Percentiles rank a stretch among this genome's conserved stretches.
Evolutionary conservation across 2,329 filamentous ascomycete genomes (phyloP).

Genomic region (Phaeosphaeria sp.): DNA sequence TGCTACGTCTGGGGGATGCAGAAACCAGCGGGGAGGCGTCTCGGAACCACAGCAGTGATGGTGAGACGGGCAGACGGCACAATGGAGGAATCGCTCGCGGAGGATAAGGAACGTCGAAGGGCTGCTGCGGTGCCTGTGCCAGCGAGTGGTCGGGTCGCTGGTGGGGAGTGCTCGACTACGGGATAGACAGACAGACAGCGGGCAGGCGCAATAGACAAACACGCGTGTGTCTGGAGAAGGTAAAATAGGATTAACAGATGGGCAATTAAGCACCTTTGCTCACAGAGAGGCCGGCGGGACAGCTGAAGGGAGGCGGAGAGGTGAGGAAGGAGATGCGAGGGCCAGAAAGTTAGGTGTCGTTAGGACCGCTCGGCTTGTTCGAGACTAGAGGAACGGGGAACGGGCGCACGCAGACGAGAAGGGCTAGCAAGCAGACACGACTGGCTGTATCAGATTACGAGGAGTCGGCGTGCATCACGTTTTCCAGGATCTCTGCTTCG

Average conservation of each 20-base stretch:
- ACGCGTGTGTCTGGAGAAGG: slow-evolving; percentile 44
- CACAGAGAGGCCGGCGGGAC: slow-evolving; percentile 29
- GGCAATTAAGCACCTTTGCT: slow-evolving; percentile 37
- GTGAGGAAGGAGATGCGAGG: slow-evolving; percentile 17
- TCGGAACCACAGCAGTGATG: slow-evolving; percentile 16
- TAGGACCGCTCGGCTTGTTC: slow-evolving; percentile 24
- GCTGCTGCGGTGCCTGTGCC: slow-evolving; percentile 15
- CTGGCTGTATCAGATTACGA: slow-evolving; percentile 25
- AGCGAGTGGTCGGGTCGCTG: slow-evolving; percentile 3
- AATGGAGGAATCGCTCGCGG: slow-evolving; percentile 16
- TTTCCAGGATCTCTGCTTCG: background rate
- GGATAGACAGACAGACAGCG: too few species aligned
- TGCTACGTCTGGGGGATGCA: slow-evolving; percentile 10
- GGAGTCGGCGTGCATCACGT: background rate
- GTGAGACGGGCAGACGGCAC: slow-evolving; percentile 5
- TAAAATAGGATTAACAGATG: slow-evolving; percentile 47
- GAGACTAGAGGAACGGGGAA: slow-evolving; percentile 18
- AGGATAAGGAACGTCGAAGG: slow-evolving; percentile 38
- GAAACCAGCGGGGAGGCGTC: slow-evolving; percentile 5
- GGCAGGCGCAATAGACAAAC: slow-evolving; percentile 48
- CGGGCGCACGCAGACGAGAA: slow-evolving; percentile 3
- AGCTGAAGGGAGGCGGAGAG: slow-evolving; percentile 19
- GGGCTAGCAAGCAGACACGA: slow-evolving; percentile 14
- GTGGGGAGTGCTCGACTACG: slow-evolving; percentile 34
- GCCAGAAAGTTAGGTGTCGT: slow-evolving; percentile 16